Percentiles rank a stretch among this genome's conserved stretches.
These are phyloP conservation scores for Solanum sejunctum DNA, from an alignment of 257 asterid genomes.

Conservation along the genomic window DNA sequence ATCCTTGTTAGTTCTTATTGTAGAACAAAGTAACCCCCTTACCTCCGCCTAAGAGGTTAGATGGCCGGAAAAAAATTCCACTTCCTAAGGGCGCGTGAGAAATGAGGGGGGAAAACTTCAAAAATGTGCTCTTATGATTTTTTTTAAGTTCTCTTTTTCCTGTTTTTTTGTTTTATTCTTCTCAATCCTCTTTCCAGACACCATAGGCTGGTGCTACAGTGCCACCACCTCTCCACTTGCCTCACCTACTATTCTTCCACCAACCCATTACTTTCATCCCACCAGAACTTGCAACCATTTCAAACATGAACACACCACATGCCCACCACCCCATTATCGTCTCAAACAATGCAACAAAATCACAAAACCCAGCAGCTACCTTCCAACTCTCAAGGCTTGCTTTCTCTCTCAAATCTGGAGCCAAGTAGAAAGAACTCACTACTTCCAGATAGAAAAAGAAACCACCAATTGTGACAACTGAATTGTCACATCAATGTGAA, in stretches of 20 bases:
- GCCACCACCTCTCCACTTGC: neutral
- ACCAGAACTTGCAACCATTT: neutral
- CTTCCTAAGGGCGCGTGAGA: neutral
- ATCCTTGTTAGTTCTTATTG: neutral
- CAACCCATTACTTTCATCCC: neutral
- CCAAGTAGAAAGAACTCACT: neutral
- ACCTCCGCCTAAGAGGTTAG: neutral
- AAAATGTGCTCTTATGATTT: neutral
- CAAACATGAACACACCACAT: neutral
- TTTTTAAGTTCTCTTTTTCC: too few species aligned
- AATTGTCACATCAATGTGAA: neutral
- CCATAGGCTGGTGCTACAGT: neutral
- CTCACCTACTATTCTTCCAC: neutral
- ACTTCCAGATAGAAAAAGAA: neutral
- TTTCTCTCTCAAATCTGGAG: neutral
- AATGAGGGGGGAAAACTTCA: neutral
- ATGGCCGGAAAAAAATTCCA: neutral
- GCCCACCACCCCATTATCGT: neutral
- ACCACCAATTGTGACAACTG: neutral
- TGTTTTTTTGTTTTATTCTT: neutral
- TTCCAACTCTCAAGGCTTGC: neutral
- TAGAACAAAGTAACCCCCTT: neutral
- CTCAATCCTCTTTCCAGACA: neutral
- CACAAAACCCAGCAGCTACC: neutral
- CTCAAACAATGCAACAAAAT: neutral